Conservation (phyloP, 306 rosid species). For the Inga laurina region DNA sequence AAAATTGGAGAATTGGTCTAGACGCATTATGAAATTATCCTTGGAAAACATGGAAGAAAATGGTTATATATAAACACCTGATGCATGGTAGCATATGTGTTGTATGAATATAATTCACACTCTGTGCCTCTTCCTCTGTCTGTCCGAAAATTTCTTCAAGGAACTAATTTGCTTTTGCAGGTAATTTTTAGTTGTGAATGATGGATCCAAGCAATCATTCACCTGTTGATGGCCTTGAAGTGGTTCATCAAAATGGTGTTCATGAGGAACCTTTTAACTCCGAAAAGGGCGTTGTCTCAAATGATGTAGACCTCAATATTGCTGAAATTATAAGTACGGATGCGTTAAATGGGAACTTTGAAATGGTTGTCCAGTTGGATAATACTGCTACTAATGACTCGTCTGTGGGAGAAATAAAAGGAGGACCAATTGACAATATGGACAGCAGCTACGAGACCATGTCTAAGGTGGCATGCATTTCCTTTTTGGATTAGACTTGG, state of each 20-base stretch:
- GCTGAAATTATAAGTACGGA: constrained; percentile 33
- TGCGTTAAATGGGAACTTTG: constrained; percentile 48
- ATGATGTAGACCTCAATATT: constrained; percentile 30
- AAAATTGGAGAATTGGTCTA: background rate
- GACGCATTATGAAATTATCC: background rate
- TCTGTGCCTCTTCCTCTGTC: background rate
- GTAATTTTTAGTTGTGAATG: constrained; percentile 48
- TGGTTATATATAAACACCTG: constrained; percentile 1
- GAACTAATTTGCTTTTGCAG: constrained; percentile 12
- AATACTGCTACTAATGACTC: constrained; percentile 40
- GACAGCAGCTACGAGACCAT: constrained; percentile 43
- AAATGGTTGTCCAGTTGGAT: constrained; percentile 43
- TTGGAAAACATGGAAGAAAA: background rate
- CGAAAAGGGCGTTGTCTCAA: constrained; percentile 41
- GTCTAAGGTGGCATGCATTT: constrained; percentile 52
- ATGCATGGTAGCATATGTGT: constrained; percentile 12
- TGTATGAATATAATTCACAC: background rate
- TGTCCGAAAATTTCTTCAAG: constrained; percentile 1
- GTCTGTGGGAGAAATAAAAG: constrained; percentile 46
- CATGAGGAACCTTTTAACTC: constrained; percentile 35
- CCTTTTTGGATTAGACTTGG: background rate
- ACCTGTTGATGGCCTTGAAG: constrained; percentile 50
- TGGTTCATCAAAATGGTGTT: constrained; percentile 63
- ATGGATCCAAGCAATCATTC: constrained; percentile 66
- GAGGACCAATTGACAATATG: constrained; percentile 41